Base-by-base conservation (phyloP, 768 basidiomycete species). In the Lactarius hatsudake region DNA sequence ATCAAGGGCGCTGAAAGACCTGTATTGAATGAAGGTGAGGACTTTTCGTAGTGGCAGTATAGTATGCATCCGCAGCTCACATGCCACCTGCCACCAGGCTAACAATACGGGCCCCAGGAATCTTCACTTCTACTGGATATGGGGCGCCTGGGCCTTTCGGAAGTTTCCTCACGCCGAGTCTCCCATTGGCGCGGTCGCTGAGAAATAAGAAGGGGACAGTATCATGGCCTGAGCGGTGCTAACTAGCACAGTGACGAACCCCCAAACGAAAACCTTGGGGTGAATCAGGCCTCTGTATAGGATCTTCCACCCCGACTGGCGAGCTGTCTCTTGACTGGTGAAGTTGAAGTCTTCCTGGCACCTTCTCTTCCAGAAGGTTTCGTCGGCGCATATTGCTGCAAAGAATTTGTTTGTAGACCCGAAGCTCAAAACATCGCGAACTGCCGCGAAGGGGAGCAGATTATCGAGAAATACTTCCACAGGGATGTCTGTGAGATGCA, bases 1-100 rank as follows among this genome's bases (percentile, higher is more conserved):
- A 75, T 94, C 91, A 48, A 96, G 77, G 2, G 91, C 93, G 72
- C 94, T 89, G 76, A 94, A 96, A 38, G 88, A 91, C 92, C 92
- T 94, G 66, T 36, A 26, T 42, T 18, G 42, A 2, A 20, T 34
- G 9, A 9, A 34, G 9, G 38, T 61, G 5, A 62, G 51, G 23
- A 30, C 20, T 8, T 56, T 23, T 26, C 23, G 48, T 5, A 5
- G 32, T 38, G 23, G n/a, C n/a, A n/a, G 7, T n/a, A 30, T 59
- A 57, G 36, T 30, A 61, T 67, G 1, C 59, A 28, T 48, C 1
- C 45, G 61, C 32, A 38, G 77, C 86, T 69, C 72, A 91, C 93
- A 90, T 94, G 73, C 94, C 94, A 23, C 91, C 89, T 0, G 93
- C 91, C 48, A 86, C 83, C 51, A 96, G 79, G 67, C 80, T 84